phyloP scores from a whole-genome alignment of 2,329 filamentous ascomycete genomes.

The Ophiostoma himal-ulmi region DNA sequence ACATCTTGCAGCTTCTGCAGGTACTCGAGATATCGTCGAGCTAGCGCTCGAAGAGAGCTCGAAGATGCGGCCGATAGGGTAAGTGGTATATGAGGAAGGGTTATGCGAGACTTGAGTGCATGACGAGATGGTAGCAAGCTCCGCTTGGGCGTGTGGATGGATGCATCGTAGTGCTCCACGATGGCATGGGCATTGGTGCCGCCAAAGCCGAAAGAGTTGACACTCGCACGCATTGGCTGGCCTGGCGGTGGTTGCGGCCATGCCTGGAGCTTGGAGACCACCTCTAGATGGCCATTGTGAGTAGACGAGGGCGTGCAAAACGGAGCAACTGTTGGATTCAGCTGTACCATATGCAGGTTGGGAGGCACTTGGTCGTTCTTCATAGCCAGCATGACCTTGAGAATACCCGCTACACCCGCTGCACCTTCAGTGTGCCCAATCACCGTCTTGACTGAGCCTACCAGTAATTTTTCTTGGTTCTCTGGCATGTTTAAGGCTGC shows the following conservation, averaged over 20 bases:
- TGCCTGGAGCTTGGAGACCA: conserved; percentile 31
- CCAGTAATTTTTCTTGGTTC: conserved; percentile 29
- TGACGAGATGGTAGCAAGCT: conserved; percentile 10
- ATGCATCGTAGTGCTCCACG: conserved; percentile 38
- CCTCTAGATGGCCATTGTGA: conserved; percentile 34
- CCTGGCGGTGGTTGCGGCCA: conserved; percentile 32
- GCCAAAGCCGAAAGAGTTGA: conserved; percentile 44
- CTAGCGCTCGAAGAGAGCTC: conserved; percentile 10
- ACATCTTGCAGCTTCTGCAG: conserved; percentile 1
- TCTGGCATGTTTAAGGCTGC: not conserved
- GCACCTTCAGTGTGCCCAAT: conserved; percentile 47
- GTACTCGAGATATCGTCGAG: not conserved
- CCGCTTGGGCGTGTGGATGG: conserved; percentile 34
- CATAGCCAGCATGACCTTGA: conserved; percentile 42
- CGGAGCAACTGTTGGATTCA: conserved; percentile 38
- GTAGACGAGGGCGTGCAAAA: conserved; percentile 31
- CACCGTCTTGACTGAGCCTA: conserved; percentile 42
- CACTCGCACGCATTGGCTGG: conserved; percentile 41
- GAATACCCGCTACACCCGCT: conserved; percentile 44
- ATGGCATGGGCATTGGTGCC: conserved; percentile 43
- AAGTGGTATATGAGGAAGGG: conserved; percentile 12
- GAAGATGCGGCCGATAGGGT: conserved; percentile 17
- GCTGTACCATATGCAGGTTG: conserved; percentile 39
- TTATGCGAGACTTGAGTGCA: conserved; percentile 15
- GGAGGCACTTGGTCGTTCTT: conserved; percentile 38